These are phyloP conservation scores for Jasminum sambac DNA, from an alignment of 257 asterid genomes.

Conservation along the genomic window DNA sequence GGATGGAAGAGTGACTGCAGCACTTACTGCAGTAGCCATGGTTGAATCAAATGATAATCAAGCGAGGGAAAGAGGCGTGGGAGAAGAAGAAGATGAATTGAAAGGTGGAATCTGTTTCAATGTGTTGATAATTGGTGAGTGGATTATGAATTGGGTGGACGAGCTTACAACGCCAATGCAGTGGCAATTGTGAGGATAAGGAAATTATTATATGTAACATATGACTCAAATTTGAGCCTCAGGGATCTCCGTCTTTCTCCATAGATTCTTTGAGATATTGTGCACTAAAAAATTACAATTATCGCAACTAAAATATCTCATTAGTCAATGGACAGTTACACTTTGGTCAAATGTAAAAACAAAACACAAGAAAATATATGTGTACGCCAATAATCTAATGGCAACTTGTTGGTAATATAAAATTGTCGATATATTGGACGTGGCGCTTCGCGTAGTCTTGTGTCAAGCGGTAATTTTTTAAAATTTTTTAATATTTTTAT, in stretches of 20 bases:
- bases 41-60: slow-evolving; percentile 19
- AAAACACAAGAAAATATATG: too few relatives aligned
- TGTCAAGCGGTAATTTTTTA: too few relatives aligned
- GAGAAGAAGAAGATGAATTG: slow-evolving; percentile 18
- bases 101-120: not conserved
- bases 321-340: not conserved
- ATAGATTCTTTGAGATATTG: not conserved
- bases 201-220: slow-evolving; percentile 18
- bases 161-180: slow-evolving; percentile 41
- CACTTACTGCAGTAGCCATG: slow-evolving; percentile 95
- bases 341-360: not conserved
- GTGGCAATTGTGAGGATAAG: slow-evolving; percentile 45
- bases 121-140: not conserved
- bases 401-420: too few relatives aligned
- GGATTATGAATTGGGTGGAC: slow-evolving; percentile 49
- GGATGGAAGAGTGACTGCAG: slow-evolving; percentile 90
- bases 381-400: too few relatives aligned
- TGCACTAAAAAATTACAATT: not conserved
- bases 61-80: slow-evolving; percentile 14
- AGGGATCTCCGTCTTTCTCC: not conserved
- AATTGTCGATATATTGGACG: too few relatives aligned
- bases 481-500: too few relatives aligned
- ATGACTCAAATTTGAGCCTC: slow-evolving; percentile 19
- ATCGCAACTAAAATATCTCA: not conserved
- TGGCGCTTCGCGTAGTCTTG: too few relatives aligned